Evolutionary conservation across 2,329 filamentous ascomycete species (phyloP).

Genomic region (Talaromyces sp.): DNA sequence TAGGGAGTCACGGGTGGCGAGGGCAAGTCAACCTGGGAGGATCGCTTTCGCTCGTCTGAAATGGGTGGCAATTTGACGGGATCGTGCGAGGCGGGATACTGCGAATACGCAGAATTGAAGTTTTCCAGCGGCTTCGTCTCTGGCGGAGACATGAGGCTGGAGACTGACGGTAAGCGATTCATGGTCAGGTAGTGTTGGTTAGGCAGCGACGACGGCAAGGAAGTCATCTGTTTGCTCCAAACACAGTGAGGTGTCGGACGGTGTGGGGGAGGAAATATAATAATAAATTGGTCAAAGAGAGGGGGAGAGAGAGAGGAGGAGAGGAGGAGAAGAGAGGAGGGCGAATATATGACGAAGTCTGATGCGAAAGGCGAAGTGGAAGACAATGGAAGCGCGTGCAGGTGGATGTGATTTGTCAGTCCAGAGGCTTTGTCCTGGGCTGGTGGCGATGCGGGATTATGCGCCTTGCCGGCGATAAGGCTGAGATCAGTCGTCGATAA

Average conservation of each 20-base stretch:
- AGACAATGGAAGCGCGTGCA: slow-evolving; percentile 23
- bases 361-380: slow-evolving; percentile 20
- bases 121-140: slow-evolving; percentile 50
- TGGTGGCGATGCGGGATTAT: slow-evolving; percentile 13
- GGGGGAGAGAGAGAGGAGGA: background rate
- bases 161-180: slow-evolving; percentile 40
- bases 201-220: slow-evolving; percentile 11
- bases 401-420: slow-evolving; percentile 22
- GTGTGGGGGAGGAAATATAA: background rate
- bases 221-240: slow-evolving; percentile 5
- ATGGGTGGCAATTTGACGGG: slow-evolving; percentile 37
- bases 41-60: slow-evolving; percentile 36
- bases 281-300: background rate
- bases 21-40: slow-evolving; percentile 39
- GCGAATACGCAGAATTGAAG: slow-evolving; percentile 29
- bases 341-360: slow-evolving; percentile 17
- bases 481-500: background rate
- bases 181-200: slow-evolving; percentile 24
- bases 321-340: background rate
- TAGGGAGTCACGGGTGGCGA: slow-evolving; percentile 45
- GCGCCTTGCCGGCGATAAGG: slow-evolving; percentile 11
- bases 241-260: background rate
- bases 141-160: slow-evolving; percentile 44
- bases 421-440: slow-evolving; percentile 5
- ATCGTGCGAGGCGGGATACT: slow-evolving; percentile 26